Evolutionary conservation across 73 alveolate genomes (phyloP).

Genomic region (Diophrys sp.): DNA sequence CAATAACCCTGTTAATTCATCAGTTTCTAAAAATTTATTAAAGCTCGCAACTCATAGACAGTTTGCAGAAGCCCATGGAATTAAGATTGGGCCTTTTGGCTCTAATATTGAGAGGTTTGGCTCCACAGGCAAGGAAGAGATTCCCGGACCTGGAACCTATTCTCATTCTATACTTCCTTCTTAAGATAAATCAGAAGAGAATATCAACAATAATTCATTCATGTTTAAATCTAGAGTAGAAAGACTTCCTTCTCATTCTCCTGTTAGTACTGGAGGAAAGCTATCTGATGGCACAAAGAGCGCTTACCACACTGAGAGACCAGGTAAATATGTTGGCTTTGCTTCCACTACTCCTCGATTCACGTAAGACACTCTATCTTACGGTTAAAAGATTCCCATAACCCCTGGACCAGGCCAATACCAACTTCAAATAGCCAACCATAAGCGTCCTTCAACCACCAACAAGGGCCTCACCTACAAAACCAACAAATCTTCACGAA

Average conservation of each 20-base stretch:
- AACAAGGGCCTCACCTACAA: too few species aligned
- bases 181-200: not conserved
- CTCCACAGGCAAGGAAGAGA: not conserved
- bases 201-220: not conserved
- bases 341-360: slow-evolving; percentile 47
- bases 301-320: too few species aligned
- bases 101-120: slow-evolving; percentile 21
- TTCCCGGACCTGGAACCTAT: slow-evolving; percentile 12
- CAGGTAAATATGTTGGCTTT: slow-evolving; percentile 42
- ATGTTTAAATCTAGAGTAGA: not conserved
- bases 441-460: too few species aligned
- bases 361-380: slow-evolving; percentile 19
- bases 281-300: too few species aligned
- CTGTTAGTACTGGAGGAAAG: not conserved
- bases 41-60: slow-evolving; percentile 32
- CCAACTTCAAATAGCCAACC: too few species aligned
- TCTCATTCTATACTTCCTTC: not conserved
- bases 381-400: slow-evolving; percentile 26
- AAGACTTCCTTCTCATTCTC: not conserved
- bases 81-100: slow-evolving; percentile 50
- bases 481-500: too few species aligned
- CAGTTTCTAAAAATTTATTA: slow-evolving; percentile 23
- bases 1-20: slow-evolving; percentile 29
- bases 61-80: slow-evolving; percentile 45
- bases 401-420: slow-evolving; percentile 59